Conservation (phyloP, 2,329 filamentous ascomycete species). For the Cladophialophora immunda region DNA sequence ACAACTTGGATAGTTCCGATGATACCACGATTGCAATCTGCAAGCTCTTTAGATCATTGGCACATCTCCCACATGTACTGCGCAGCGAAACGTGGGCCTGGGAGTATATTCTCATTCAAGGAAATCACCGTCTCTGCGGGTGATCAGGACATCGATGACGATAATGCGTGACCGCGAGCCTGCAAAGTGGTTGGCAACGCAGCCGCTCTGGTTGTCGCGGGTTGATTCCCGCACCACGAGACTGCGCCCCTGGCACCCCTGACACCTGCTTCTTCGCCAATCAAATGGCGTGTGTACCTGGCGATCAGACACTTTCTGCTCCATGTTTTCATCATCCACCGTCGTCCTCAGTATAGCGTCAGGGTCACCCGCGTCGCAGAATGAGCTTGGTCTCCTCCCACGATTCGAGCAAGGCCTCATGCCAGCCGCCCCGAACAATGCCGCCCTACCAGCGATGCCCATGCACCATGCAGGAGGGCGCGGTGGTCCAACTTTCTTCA, state of each 20-base stretch:
- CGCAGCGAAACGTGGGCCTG: neutral
- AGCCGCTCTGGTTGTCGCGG: conserved; percentile 1
- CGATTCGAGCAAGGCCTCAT: conserved; percentile 23
- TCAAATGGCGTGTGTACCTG: conserved; percentile 23
- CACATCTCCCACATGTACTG: neutral
- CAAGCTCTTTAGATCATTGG: neutral
- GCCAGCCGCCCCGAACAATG: conserved; percentile 17
- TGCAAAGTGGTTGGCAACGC: conserved; percentile 12
- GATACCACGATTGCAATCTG: neutral
- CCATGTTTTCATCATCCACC: conserved; percentile 21
- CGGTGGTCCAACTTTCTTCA: conserved; percentile 9
- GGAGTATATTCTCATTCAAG: neutral
- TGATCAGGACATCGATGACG: too few species aligned
- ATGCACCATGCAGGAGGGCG: conserved; percentile 20
- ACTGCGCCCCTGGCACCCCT: conserved; percentile 7
- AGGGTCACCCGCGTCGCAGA: conserved; percentile 33
- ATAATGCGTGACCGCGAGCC: too few species aligned
- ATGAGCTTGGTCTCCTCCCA: conserved; percentile 20
- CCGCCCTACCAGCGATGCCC: conserved; percentile 13
- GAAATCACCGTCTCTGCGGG: neutral
- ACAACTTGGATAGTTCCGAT: neutral
- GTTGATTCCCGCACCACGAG: neutral
- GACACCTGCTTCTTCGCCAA: conserved; percentile 21
- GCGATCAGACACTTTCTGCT: conserved; percentile 33
- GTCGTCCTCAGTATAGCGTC: conserved; percentile 30